Conservation (phyloP, 352 stramenopile species). For the Globisporangium carolinianum region DNA sequence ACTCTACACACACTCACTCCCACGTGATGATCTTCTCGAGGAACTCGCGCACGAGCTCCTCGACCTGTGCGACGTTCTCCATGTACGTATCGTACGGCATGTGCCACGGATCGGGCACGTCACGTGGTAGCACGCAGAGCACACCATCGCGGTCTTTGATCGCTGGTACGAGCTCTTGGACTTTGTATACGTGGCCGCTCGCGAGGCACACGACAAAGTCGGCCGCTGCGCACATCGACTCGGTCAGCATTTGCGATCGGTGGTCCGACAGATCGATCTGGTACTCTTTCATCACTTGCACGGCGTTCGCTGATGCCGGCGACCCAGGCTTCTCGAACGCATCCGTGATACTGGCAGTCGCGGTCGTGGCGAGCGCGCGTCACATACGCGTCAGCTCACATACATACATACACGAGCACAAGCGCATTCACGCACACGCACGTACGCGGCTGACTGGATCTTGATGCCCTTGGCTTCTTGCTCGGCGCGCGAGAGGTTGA, state of each 20-base stretch:
- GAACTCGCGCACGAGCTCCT: slow-evolving; percentile 72
- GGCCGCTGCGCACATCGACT: slow-evolving; percentile 52
- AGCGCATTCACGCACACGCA: slow-evolving; percentile 3
- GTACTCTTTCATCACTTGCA: slow-evolving; percentile 73
- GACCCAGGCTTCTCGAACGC: slow-evolving; percentile 65
- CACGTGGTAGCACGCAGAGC: slow-evolving; percentile 48
- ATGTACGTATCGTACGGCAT: slow-evolving; percentile 83
- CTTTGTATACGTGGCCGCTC: slow-evolving; percentile 52
- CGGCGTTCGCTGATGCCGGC: slow-evolving; percentile 45
- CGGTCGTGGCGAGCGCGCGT: no score
- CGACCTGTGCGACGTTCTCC: slow-evolving; percentile 67
- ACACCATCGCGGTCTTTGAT: slow-evolving; percentile 50
- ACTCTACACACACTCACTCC: slow-evolving; percentile 2
- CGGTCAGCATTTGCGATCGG: slow-evolving; percentile 57
- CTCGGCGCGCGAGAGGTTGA: slow-evolving; percentile 59
- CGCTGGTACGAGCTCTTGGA: slow-evolving; percentile 52
- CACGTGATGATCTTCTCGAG: slow-evolving; percentile 54
- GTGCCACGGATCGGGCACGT: slow-evolving; percentile 76
- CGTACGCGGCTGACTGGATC: slow-evolving; percentile 67
- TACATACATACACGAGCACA: neutral
- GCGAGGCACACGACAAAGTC: slow-evolving; percentile 74
- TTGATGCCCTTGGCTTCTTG: slow-evolving; percentile 60
- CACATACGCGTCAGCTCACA: neutral
- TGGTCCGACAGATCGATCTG: slow-evolving; percentile 62
- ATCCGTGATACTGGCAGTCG: slow-evolving; percentile 43